phyloP scores from a whole-genome alignment of 179 eudicot species.

The Pouteria campechiana region DNA sequence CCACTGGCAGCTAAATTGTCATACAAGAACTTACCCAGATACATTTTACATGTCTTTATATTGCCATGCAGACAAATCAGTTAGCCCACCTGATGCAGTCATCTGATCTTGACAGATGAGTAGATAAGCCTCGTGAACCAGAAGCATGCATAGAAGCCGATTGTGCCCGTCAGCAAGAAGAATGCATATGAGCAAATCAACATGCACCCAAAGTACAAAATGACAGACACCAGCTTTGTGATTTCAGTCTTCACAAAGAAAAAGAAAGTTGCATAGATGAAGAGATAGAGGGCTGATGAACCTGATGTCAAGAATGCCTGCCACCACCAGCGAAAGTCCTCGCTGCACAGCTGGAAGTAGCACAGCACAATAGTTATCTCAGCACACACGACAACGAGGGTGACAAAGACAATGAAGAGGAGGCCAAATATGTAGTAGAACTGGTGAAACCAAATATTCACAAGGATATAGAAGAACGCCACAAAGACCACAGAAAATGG shows the following conservation, averaged over 20 bases:
- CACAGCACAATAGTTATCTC: constrained; percentile 3
- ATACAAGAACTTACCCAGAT: too few species aligned
- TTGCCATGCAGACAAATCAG: too few species aligned
- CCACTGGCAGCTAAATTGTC: too few species aligned
- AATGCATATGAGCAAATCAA: constrained; percentile 2
- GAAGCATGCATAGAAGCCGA: constrained; percentile 4
- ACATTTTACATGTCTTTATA: too few species aligned
- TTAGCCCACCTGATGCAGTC: too few species aligned
- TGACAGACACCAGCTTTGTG: constrained; percentile 2
- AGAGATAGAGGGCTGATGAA: constrained; percentile 3
- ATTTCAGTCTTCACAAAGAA: constrained; percentile 4
- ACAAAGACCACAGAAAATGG: constrained; percentile 4
- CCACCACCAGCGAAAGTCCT: constrained; percentile 6
- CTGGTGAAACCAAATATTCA: background rate
- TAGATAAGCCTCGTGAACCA: constrained; percentile 8
- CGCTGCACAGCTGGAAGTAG: too few species aligned
- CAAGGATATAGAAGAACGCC: constrained; percentile 1
- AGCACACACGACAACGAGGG: constrained; percentile 3
- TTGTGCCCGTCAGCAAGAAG: constrained; percentile 3
- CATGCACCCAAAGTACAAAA: constrained; percentile 3
- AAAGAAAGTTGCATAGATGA: constrained; percentile 2
- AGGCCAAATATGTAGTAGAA: constrained; percentile 4
- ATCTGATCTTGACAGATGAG: constrained; percentile 5
- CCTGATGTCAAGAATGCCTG: constrained; percentile 2
- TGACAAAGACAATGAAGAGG: constrained; percentile 3